A percentile compares a stretch with the other conserved stretches of the same genome.
These are phyloP conservation scores for Fusarium hainanense DNA, from an alignment of 2,329 filamentous ascomycete species.

Conservation along the genomic window DNA sequence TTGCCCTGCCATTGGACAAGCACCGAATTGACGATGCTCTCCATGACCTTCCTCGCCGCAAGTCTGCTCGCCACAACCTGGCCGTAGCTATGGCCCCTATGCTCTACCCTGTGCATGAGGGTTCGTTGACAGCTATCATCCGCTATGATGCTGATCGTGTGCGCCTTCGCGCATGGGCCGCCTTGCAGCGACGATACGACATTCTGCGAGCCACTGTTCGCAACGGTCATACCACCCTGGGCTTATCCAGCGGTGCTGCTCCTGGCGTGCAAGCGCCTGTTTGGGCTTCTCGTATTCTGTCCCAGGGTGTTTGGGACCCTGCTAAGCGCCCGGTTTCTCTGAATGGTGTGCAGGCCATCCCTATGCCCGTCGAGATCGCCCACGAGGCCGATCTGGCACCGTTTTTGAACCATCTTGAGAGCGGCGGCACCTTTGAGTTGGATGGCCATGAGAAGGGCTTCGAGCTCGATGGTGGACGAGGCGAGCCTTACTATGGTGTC, in stretches of 20 bases:
- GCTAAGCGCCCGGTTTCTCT: slow-evolving; percentile 48
- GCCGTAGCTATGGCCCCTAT: slow-evolving; percentile 49
- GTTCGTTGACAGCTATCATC: slow-evolving; percentile 52
- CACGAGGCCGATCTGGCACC: slow-evolving; percentile 49
- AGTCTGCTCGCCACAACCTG: slow-evolving; percentile 47
- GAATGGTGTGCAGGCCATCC: slow-evolving; percentile 47
- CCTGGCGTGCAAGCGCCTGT: slow-evolving; percentile 49
- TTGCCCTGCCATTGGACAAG: slow-evolving; percentile 48
- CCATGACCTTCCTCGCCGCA: slow-evolving; percentile 51
- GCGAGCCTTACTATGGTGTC: slow-evolving; percentile 52
- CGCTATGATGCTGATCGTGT: slow-evolving; percentile 53
- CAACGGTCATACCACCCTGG: slow-evolving; percentile 46
- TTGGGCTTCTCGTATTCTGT: slow-evolving; percentile 50
- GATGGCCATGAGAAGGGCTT: slow-evolving; percentile 40
- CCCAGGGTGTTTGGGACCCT: slow-evolving; percentile 51
- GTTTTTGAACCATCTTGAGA: slow-evolving; percentile 49
- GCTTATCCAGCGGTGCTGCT: slow-evolving; percentile 48
- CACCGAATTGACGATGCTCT: slow-evolving; percentile 48
- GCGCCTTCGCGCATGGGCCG: slow-evolving; percentile 51
- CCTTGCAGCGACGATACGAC: slow-evolving; percentile 52
- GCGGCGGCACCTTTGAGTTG: slow-evolving; percentile 47
- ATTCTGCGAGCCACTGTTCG: slow-evolving; percentile 48
- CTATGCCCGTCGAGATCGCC: slow-evolving; percentile 51
- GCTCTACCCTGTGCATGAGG: slow-evolving; percentile 50
- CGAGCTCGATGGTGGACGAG: slow-evolving; percentile 50